These are phyloP conservation scores for Senecio squalidus DNA, from an alignment of 140 eudicot genomes.

Conservation along the genomic window DNA sequence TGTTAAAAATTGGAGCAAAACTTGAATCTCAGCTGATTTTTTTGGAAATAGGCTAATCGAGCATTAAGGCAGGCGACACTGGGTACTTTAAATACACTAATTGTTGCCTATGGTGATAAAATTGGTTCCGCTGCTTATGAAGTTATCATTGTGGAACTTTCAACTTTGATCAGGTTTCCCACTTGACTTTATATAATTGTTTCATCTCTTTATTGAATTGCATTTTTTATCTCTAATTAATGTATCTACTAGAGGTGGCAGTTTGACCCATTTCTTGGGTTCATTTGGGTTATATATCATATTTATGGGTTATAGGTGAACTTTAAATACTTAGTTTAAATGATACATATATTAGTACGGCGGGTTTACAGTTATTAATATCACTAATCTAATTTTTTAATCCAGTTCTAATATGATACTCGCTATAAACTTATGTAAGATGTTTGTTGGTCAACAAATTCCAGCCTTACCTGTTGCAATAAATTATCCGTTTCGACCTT, in stretches of 20 bases:
- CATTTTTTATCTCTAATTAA: neutral
- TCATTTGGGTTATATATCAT: neutral
- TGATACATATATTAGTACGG: neutral
- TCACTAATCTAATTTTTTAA: too few relatives aligned
- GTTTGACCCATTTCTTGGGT: neutral
- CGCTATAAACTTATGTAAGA: too few relatives aligned
- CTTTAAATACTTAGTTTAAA: too few relatives aligned
- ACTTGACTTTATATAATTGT: conserved; percentile 1
- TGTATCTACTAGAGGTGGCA: neutral
- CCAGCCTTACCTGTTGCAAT: neutral
- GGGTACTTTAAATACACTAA: conserved; percentile 84
- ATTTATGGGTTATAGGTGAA: neutral
- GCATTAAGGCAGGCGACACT: conserved; percentile 94
- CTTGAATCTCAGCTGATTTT: conserved; percentile 7
- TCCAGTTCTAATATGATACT: too few relatives aligned
- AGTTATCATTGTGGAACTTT: conserved; percentile 87
- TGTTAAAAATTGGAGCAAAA: neutral
- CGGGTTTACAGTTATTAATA: too few relatives aligned
- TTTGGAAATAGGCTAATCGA: conserved; percentile 72
- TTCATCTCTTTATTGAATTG: conserved; percentile 3
- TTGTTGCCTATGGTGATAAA: conserved; percentile 89
- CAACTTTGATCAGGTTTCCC: conserved; percentile 82
- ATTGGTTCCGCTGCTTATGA: conserved; percentile 88
- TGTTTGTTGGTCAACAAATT: neutral
- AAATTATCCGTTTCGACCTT: neutral